These are phyloP conservation scores for Beauveria rudraprayagi DNA, from an alignment of 2,329 filamentous ascomycete species.

Conservation along the genomic window DNA sequence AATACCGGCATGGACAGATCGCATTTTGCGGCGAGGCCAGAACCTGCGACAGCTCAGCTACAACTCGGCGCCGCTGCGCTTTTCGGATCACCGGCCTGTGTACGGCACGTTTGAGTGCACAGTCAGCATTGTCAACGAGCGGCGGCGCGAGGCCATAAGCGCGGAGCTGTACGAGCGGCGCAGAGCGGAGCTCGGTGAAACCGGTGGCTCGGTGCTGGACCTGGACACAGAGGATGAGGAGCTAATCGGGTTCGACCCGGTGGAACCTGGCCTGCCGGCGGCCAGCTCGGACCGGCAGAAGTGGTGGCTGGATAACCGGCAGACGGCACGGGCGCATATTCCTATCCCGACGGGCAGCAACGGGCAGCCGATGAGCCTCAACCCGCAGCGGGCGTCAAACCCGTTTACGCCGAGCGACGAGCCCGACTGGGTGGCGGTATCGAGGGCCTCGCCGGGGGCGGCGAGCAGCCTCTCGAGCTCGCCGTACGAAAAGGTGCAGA, in stretches of 20 bases:
- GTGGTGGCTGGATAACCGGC: conserved; percentile 63
- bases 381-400: conserved; percentile 68
- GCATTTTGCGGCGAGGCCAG: conserved; percentile 76
- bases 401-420: conserved; percentile 70
- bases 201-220: conserved; percentile 44
- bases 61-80: conserved; percentile 69
- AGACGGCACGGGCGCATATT: conserved; percentile 67
- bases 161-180: conserved; percentile 66
- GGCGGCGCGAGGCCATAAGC: conserved; percentile 62
- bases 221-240: conserved; percentile 69
- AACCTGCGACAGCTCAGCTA: conserved; percentile 80
- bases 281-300: conserved; percentile 61
- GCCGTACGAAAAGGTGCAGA: conserved; percentile 49
- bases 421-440: conserved; percentile 73
- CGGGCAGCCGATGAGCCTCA: conserved; percentile 53
- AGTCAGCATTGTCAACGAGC: conserved; percentile 73
- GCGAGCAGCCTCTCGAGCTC: conserved; percentile 52
- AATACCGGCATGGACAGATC: conserved; percentile 96
- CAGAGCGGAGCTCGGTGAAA: conserved; percentile 56
- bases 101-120: conserved; percentile 82
- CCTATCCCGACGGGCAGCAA: conserved; percentile 49
- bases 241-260: conserved; percentile 69
- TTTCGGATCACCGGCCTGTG: conserved; percentile 95
- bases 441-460: conserved; percentile 38
- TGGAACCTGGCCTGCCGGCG: conserved; percentile 67